Base-by-base conservation (phyloP, 148 eudicot genomes). In the Talinum fruticosum region DNA sequence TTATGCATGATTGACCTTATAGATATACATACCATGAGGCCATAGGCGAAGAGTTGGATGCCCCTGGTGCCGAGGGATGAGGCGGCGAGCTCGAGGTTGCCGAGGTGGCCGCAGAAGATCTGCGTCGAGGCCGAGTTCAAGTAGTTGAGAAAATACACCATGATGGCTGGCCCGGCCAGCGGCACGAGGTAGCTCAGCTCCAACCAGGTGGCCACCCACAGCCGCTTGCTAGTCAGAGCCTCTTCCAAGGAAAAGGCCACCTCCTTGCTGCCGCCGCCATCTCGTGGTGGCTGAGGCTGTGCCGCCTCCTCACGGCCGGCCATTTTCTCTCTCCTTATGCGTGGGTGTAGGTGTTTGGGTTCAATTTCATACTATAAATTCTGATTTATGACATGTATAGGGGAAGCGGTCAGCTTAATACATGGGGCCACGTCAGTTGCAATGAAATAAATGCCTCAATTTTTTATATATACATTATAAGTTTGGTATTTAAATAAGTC, bases 21-120 rank as follows among this genome's bases (percentile, higher is more conserved):
- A n/a, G n/a, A n/a, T n/a, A n/a, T n/a, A n/a, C n/a, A n/a, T 83
- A 89, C 93, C 89, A 87, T 78, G 78, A 87, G 82, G n/a, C 93
- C 93, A 67, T 87, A 89, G 5, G 89, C 90, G 26, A 89, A 76
- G 72, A 83, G 53, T 80, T 89, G 90, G 61, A 89, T 72, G 16
- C 93, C 93, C 28, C 77, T 82, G 76, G 86, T 89, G n/a, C 88
- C 93, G 10, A 89, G 89, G 34, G 88, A 80, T 1, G 87, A 80
- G 32, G 88, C 93, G 16, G 93, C 93, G 10, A 87, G 83, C 49
- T 86, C 66, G 8, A 89, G 89, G 47, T 89, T 89, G 5, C 93
- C 93, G 26, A 89, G 90, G 71, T 89, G 93, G 68, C 93, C 93
- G 59, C 83, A 84, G 26, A 86, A 87, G 45, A 89, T 87, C 44